phyloP scores from a whole-genome alignment of 2,329 filamentous ascomycete species.

The Ceratocystis cacaofunesta region DNA sequence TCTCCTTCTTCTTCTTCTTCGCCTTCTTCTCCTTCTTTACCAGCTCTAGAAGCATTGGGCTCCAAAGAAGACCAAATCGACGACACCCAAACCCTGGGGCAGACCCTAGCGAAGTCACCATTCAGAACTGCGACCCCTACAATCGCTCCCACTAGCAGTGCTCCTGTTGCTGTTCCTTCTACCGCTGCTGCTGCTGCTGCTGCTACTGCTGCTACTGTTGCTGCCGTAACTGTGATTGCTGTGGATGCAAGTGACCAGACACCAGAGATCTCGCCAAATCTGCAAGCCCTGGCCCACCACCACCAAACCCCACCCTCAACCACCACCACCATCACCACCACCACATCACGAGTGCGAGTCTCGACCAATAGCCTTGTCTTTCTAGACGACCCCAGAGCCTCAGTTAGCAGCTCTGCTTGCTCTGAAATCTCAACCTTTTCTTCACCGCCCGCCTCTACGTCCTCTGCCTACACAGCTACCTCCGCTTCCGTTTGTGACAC shows the following conservation, averaged over 20 bases:
- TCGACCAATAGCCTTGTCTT: slow-evolving; percentile 18
- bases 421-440: slow-evolving; percentile 21
- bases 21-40: background rate
- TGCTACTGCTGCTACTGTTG: background rate
- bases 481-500: slow-evolving; percentile 19
- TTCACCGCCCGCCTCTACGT: slow-evolving; percentile 17
- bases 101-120: background rate
- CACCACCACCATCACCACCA: background rate
- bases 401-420: slow-evolving; percentile 19
- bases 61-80: slow-evolving; percentile 25
- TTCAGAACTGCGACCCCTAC: too few species aligned
- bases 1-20: background rate
- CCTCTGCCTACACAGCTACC: slow-evolving; percentile 17
- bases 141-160: too few species aligned
- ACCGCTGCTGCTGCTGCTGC: background rate
- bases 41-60: background rate
- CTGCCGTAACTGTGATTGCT: background rate
- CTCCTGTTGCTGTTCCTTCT: background rate
- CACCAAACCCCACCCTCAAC: slow-evolving; percentile 18
- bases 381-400: slow-evolving; percentile 19
- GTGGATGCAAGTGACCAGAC: background rate
- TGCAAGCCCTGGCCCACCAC: slow-evolving; percentile 15
- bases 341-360: slow-evolving; percentile 17
- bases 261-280: background rate
- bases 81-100: slow-evolving; percentile 12